phyloP scores from a whole-genome alignment of 2,329 filamentous ascomycete species.

The Neonectria neomacrospora region DNA sequence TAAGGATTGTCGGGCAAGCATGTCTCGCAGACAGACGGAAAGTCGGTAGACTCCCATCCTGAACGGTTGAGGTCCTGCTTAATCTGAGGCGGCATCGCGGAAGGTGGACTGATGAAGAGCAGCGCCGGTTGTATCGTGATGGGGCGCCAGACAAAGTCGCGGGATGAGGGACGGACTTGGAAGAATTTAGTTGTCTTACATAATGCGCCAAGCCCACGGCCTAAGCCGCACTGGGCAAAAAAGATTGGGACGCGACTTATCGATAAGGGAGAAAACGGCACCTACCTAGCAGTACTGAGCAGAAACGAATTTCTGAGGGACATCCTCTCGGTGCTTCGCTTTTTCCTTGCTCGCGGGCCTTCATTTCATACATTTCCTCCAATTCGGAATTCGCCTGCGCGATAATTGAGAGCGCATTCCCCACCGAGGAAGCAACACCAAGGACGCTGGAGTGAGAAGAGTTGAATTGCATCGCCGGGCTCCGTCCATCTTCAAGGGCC shows the following conservation, averaged over 20 bases:
- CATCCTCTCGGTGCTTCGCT: background rate
- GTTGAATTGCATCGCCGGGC: slow-evolving; percentile 10
- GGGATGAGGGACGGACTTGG: slow-evolving; percentile 20
- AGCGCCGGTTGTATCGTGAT: slow-evolving; percentile 31
- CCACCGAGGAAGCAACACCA: slow-evolving; percentile 19
- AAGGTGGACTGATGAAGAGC: slow-evolving; percentile 35
- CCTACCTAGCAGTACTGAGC: background rate
- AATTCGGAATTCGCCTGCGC: slow-evolving; percentile 23
- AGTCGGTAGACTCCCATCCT: slow-evolving; percentile 94
- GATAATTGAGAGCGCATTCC: slow-evolving; percentile 7
- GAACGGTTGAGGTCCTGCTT: slow-evolving; percentile 96
- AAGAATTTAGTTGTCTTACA: slow-evolving; percentile 42
- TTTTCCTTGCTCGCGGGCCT: background rate
- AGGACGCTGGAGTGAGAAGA: background rate
- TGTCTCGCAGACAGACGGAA: slow-evolving; percentile 89
- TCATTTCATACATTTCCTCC: background rate
- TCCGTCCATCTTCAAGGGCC: slow-evolving; percentile 2
- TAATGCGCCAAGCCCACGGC: slow-evolving; percentile 33
- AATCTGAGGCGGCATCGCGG: slow-evolving; percentile 84
- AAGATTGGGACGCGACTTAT: slow-evolving; percentile 36
- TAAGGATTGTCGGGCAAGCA: slow-evolving; percentile 97
- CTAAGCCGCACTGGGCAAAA: slow-evolving; percentile 15
- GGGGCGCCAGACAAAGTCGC: slow-evolving; percentile 35
- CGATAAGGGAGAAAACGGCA: slow-evolving; percentile 38
- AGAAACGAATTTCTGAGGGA: slow-evolving; percentile 17